Evolutionary conservation across 441 rosid species (phyloP), one percentile per base, ranked within the genome.

Genomic region (Syzygium syzygioides): DNA sequence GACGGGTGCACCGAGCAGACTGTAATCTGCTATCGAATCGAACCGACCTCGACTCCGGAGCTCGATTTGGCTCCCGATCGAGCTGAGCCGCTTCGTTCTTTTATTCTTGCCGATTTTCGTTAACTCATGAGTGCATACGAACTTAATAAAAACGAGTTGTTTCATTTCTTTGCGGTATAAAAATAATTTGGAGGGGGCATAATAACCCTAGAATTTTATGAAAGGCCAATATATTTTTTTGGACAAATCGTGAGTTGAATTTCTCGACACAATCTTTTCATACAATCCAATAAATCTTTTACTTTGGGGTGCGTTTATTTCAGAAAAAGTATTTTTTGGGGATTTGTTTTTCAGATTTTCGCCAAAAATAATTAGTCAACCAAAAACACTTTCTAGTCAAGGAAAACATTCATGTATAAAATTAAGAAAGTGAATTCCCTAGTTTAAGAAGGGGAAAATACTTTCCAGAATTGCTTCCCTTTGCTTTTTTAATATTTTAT

Each of bases 31-130:
- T 4, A 30, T 15, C 23, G 3, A 15, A 19, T 30, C 3, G 23
- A 14, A 18, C 0, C 2, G 0, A 0, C 9, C 14, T 60, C 13
- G 3, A 14, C 2, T 30, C 1, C 0, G 5, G 1, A 14, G 7
- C 4, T 30, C 3, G 1, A 30, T 64, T 30, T 30, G 37, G 5
- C 4, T 64, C 15, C 0, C 4, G 5, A 64, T 64, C 4, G 5
- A 0, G 30, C 4, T 12, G 20, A 62, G 3, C 19, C 10, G 5
- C 7, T 62, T 62, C 2, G 8, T 26, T 59, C 8, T 0, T 0
- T 26, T 30, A n/a, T 62, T 28, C 9, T 3, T 28, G 34, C 28
- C 18, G 0, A 60, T 60, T 60, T 1, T 60, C 14, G 30, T 12
- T 59, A 4, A 12, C 0, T 12, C n/a, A 13, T 0, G 2, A 14